These are phyloP conservation scores for Lodderomyces metapsilosis DNA, from an alignment of 1,139 yeast genomes.

Conservation along the genomic window DNA sequence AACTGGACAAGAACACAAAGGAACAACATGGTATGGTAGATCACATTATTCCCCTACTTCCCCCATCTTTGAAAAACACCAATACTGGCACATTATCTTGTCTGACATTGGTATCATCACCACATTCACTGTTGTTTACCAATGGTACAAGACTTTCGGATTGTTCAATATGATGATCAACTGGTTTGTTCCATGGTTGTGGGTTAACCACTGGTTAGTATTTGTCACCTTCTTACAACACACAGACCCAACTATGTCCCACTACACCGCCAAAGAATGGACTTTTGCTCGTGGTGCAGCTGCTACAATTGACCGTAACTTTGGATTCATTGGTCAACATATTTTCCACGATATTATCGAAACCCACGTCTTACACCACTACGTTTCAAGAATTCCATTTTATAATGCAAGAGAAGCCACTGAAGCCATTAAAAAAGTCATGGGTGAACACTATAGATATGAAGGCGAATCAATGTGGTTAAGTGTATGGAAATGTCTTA, in stretches of 20 bases:
- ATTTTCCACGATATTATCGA: slow-evolving; percentile 87
- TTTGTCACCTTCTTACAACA: slow-evolving; percentile 84
- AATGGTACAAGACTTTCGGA: slow-evolving; percentile 65
- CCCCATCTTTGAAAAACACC: slow-evolving; percentile 69
- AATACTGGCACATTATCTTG: slow-evolving; percentile 66
- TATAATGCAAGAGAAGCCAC: slow-evolving; percentile 83
- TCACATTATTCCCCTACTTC: slow-evolving; percentile 72
- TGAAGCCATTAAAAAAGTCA: slow-evolving; percentile 72
- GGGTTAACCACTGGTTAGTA: slow-evolving; percentile 89
- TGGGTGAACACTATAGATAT: slow-evolving; percentile 76
- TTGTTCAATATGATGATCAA: slow-evolving; percentile 61
- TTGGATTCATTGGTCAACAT: slow-evolving; percentile 77
- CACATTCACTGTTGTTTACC: slow-evolving; percentile 55
- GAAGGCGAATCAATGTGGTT: slow-evolving; percentile 71
- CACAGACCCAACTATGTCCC: slow-evolving; percentile 79
- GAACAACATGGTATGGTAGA: slow-evolving; percentile 42
- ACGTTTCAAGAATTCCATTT: slow-evolving; percentile 80
- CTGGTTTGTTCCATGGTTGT: slow-evolving; percentile 76
- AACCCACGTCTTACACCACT: slow-evolving; percentile 87
- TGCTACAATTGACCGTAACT: slow-evolving; percentile 80
- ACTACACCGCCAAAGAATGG: slow-evolving; percentile 74
- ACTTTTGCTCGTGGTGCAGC: slow-evolving; percentile 89
- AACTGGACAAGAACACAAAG: slow-evolving; percentile 70
- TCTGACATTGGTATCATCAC: slow-evolving; percentile 70
- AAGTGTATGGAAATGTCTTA: slow-evolving; percentile 66